Base-by-base conservation (phyloP, 179 eudicot species). In the Actinidia arguta region DNA sequence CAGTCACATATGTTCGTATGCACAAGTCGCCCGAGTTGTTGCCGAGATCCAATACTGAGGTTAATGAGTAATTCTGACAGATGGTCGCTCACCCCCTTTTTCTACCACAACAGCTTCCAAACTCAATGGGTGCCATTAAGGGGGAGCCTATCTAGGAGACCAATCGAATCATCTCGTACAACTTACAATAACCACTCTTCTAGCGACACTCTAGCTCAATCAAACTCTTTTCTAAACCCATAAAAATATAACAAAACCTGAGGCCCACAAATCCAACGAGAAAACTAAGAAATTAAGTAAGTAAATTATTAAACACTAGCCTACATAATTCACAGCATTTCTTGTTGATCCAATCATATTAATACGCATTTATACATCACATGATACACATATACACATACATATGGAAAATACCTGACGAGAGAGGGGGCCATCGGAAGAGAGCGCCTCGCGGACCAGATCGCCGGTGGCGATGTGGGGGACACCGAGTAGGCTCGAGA, bases 401-500 rank as follows among this genome's bases (percentile, higher is more conserved):
- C 20, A 73, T n/a, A 24, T 11, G 6, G 50, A 12, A 24, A 55
- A 44, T 47, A 91, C 95, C 88, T 92, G 94, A 18, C 67, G 18
- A 8, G 99, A 89, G 66, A 94, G 90, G n/a, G 98, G 92, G 0
- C 93, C 93, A 79, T 86, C 74, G 18, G 95, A 88, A n/a, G 86
- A 46, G 71, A 95, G 92, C 86, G 92, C 95, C 13, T 90, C 89
- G 1, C 98, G 95, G n/a, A 95, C 98, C 51, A 95, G 92, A 88
- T 95, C 98, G 36, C 98, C 98, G 63, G 98, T 95, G 80, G 98
- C 91, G 75, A 95, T 95, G 83, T 95, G 98, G 66, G 98, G 98
- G 47, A 94, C 98, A 10, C 88, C 92, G 50, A 95, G 93, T 50
- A 89, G 96, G 48, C 82, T 83, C 4, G 94, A 94, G 54, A 95